A percentile compares a stretch with the other conserved stretches of the same genome.
These are phyloP conservation scores for Cladosporium velox DNA, from an alignment of 2,329 filamentous ascomycete genomes.

Conservation along the genomic window DNA sequence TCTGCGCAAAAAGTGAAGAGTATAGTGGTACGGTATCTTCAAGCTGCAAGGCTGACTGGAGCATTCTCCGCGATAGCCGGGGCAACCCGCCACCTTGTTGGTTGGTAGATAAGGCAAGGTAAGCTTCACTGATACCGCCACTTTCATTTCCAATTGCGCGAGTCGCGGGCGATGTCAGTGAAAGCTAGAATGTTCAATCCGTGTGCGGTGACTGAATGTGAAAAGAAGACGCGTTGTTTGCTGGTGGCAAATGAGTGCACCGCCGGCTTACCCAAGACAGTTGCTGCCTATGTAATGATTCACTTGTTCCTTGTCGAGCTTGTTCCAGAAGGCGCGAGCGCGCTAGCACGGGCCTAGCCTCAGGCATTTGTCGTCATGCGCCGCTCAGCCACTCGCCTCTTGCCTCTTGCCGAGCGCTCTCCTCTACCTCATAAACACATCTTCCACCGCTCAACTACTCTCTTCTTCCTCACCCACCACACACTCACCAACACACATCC, in stretches of 20 bases:
- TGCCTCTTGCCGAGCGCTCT: not conserved
- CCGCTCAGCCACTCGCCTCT: conserved; percentile 10
- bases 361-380: not conserved
- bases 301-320: not conserved
- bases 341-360: not conserved
- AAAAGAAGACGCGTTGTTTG: not conserved
- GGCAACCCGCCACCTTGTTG: conserved; percentile 17
- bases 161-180: conserved; percentile 3
- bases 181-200: not conserved
- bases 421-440: too few species aligned
- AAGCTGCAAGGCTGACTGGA: conserved; percentile 5
- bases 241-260: conserved; percentile 3
- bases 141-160: not conserved
- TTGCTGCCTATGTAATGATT: conserved; percentile 1
- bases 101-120: conserved; percentile 5
- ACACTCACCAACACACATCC: not conserved
- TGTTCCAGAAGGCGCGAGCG: not conserved
- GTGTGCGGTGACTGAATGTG: not conserved
- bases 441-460: too few species aligned
- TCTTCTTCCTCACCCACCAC: not conserved
- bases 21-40: not conserved
- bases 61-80: conserved; percentile 20
- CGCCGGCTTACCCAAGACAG: not conserved
- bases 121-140: not conserved
- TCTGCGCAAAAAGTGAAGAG: not conserved